phyloP scores from a whole-genome alignment of 2,329 filamentous ascomycete genomes.

The Blastomyces parvus region DNA sequence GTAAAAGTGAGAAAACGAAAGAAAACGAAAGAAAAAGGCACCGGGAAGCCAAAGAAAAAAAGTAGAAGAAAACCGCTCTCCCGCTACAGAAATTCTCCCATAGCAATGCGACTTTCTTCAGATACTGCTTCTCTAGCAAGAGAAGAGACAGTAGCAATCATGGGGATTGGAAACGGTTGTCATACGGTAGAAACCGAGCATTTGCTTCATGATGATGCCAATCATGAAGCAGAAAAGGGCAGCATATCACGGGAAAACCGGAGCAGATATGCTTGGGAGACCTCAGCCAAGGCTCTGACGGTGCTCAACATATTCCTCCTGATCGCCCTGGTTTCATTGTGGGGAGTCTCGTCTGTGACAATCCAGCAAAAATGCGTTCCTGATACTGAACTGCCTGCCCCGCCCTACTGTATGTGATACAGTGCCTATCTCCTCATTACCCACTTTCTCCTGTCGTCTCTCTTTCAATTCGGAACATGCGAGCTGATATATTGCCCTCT shows the following conservation, averaged over 20 bases:
- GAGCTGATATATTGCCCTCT: neutral
- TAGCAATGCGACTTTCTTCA: neutral
- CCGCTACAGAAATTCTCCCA: neutral
- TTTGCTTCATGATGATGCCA: neutral
- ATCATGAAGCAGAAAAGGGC: neutral
- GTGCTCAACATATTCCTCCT: neutral
- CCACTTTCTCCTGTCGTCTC: neutral
- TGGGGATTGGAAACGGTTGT: neutral
- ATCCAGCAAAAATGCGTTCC: neutral
- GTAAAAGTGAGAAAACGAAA: neutral
- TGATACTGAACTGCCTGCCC: neutral
- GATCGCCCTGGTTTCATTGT: neutral
- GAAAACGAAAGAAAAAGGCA: neutral
- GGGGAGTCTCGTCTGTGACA: neutral
- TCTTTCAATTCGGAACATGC: neutral
- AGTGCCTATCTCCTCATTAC: too few relatives aligned
- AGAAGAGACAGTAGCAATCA: neutral
- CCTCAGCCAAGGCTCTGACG: neutral
- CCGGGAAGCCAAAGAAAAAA: neutral
- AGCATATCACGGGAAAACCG: neutral
- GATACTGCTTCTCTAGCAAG: neutral
- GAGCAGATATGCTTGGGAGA: neutral
- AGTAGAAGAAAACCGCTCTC: neutral
- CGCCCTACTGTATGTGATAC: slow-evolving; percentile 9
- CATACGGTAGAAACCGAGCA: neutral